phyloP scores from a whole-genome alignment of 306 rosid species.

The Medicago ruthenica region DNA sequence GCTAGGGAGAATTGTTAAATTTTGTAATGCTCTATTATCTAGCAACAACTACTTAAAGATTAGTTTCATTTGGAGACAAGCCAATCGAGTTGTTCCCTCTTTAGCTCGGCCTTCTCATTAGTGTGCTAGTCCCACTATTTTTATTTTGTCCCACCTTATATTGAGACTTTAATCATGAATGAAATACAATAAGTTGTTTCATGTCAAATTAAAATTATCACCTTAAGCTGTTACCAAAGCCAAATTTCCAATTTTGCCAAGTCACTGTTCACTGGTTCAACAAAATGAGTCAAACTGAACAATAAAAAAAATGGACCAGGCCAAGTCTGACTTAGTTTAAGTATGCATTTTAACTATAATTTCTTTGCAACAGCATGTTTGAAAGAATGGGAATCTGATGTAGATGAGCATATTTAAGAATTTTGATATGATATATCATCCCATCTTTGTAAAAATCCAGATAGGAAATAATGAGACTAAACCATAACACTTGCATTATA shows the following conservation, averaged over 20 bases:
- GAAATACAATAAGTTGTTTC: too few species aligned
- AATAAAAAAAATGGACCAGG: not conserved
- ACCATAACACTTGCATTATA: too few species aligned
- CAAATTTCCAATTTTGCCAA: not conserved
- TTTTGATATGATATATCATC: conserved; percentile 33
- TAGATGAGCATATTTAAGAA: conserved; percentile 25
- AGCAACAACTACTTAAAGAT: too few species aligned
- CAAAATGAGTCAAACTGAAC: conserved; percentile 4
- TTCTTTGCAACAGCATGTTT: not conserved
- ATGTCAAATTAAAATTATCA: not conserved
- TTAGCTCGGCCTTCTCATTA: too few species aligned
- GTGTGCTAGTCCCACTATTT: too few species aligned
- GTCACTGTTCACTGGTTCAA: not conserved
- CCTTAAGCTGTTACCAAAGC: not conserved
- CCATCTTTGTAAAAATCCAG: conserved; percentile 41
- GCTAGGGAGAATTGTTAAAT: too few species aligned
- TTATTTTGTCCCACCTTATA: too few species aligned
- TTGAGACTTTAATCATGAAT: too few species aligned
- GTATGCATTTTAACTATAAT: conserved; percentile 14
- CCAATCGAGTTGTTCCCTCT: too few species aligned
- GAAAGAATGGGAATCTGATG: conserved; percentile 10
- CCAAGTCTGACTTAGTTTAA: conserved; percentile 2
- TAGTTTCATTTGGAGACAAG: too few species aligned
- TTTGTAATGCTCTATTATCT: too few species aligned
- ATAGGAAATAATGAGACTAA: conserved; percentile 35